Evolutionary conservation across 2,329 filamentous ascomycete species (phyloP).

Genomic region (Colletotrichum chlorophyti): DNA sequence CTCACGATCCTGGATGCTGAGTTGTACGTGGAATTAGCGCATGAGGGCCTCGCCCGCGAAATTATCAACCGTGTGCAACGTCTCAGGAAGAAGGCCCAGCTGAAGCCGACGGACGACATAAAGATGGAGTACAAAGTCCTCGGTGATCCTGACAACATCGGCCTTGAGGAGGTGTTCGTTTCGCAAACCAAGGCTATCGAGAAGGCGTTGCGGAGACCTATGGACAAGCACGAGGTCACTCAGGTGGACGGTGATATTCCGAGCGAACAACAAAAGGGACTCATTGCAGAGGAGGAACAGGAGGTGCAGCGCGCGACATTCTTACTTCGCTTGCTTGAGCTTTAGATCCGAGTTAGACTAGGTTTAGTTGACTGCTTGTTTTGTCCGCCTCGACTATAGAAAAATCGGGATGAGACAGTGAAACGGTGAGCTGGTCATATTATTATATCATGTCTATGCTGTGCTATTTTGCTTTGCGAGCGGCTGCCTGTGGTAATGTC

Average conservation of each 20-base stretch:
- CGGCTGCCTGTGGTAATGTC: slow-evolving; percentile 16
- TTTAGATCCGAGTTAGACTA: slow-evolving; percentile 49
- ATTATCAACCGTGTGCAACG: slow-evolving; percentile 93
- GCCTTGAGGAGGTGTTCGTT: slow-evolving; percentile 73
- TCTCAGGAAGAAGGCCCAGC: slow-evolving; percentile 89
- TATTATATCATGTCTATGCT: not conserved
- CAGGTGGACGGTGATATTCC: slow-evolving; percentile 31
- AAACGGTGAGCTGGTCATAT: too few species aligned
- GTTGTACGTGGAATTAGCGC: slow-evolving; percentile 82
- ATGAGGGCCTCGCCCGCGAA: slow-evolving; percentile 89
- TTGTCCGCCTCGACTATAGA: too few species aligned
- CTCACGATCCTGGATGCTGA: slow-evolving; percentile 88
- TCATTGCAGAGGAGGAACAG: slow-evolving; percentile 84
- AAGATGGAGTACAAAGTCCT: slow-evolving; percentile 91
- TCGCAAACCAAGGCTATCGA: slow-evolving; percentile 41
- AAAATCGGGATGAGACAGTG: too few species aligned
- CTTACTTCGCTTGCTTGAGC: slow-evolving; percentile 75
- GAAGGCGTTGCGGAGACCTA: slow-evolving; percentile 74
- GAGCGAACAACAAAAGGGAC: slow-evolving; percentile 29
- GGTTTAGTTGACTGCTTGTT: not conserved
- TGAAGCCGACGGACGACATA: slow-evolving; percentile 91
- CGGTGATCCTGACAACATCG: slow-evolving; percentile 78
- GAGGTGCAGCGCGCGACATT: slow-evolving; percentile 86
- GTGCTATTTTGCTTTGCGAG: slow-evolving; percentile 13
- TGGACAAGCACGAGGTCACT: slow-evolving; percentile 56